Evolutionary conservation across 2,329 filamentous ascomycete genomes (phyloP).

Genomic region (Xylaria sp.): DNA sequence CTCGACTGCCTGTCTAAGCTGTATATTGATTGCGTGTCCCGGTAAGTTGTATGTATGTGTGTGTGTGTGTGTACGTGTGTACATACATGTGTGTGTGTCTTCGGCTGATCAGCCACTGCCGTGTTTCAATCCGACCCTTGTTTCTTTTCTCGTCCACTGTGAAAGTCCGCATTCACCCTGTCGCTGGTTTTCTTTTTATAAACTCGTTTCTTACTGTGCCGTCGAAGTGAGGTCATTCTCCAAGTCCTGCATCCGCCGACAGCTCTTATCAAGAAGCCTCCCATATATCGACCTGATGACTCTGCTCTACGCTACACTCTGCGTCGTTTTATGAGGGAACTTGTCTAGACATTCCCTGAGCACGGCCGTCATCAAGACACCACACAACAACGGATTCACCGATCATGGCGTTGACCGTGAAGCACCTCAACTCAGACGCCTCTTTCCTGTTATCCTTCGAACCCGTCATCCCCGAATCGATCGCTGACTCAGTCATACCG

Average conservation of each 20-base stretch:
- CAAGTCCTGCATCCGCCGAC: constrained; percentile 15
- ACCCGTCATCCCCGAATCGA: constrained; percentile 59
- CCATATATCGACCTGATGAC: constrained; percentile 36
- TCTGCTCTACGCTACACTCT: constrained; percentile 28
- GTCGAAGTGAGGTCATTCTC: constrained; percentile 18
- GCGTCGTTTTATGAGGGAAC: constrained; percentile 16
- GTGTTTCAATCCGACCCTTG: constrained; percentile 28
- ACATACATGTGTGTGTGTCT: constrained; percentile 2
- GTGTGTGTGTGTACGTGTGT: constrained; percentile 8
- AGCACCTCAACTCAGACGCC: constrained; percentile 72
- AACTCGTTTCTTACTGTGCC: constrained; percentile 14
- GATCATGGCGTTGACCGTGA: constrained; percentile 71
- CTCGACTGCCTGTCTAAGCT: constrained; percentile 3
- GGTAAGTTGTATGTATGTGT: background rate
- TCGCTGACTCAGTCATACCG: constrained; percentile 51
- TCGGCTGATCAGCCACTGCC: constrained; percentile 30
- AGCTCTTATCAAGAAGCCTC: constrained; percentile 18
- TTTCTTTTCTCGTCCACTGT: constrained; percentile 28
- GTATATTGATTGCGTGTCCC: constrained; percentile 8
- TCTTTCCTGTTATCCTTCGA: constrained; percentile 74
- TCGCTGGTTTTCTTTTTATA: constrained; percentile 30
- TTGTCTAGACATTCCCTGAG: background rate
- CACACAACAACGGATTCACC: constrained; percentile 16
- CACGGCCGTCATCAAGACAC: constrained; percentile 20
- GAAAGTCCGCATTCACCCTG: constrained; percentile 22